phyloP scores from a whole-genome alignment of 306 rosid species.

The Citrullus colocynthis region DNA sequence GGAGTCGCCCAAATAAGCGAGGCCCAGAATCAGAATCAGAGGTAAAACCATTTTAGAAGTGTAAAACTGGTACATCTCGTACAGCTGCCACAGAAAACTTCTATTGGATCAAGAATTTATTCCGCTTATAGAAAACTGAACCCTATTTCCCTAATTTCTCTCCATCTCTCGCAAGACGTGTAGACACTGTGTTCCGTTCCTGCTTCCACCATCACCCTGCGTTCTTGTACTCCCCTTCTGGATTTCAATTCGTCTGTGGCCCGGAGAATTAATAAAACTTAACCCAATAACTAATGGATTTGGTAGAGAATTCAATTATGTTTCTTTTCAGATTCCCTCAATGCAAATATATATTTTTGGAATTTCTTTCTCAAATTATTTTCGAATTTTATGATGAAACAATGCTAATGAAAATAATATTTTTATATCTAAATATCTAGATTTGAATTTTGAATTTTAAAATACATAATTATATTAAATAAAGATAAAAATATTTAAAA shows the following conservation, averaged over 20 bases:
- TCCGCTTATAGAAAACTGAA: background rate
- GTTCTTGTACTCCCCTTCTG: background rate
- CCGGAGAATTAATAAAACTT: background rate
- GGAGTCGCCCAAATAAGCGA: slow-evolving; percentile 15
- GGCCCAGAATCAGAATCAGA: slow-evolving; percentile 26
- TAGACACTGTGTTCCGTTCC: no score
- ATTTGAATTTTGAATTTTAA: no score
- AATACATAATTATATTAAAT: no score
- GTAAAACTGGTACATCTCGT: slow-evolving; percentile 13
- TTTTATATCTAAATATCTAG: no score
- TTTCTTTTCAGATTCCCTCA: no score
- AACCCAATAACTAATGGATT: no score
- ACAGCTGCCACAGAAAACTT: background rate
- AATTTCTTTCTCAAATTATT: no score
- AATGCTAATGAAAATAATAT: no score
- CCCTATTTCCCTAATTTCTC: background rate
- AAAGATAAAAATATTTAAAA: no score
- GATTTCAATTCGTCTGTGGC: background rate
- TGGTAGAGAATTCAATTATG: no score
- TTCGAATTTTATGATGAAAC: no score
- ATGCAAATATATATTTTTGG: no score
- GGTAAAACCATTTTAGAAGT: slow-evolving; percentile 12
- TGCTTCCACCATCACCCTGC: background rate
- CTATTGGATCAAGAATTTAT: background rate
- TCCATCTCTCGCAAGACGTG: background rate